Evolutionary conservation across 345 rosid species (phyloP), one percentile per base, ranked within the genome.

Genomic region (Viola odorata): DNA sequence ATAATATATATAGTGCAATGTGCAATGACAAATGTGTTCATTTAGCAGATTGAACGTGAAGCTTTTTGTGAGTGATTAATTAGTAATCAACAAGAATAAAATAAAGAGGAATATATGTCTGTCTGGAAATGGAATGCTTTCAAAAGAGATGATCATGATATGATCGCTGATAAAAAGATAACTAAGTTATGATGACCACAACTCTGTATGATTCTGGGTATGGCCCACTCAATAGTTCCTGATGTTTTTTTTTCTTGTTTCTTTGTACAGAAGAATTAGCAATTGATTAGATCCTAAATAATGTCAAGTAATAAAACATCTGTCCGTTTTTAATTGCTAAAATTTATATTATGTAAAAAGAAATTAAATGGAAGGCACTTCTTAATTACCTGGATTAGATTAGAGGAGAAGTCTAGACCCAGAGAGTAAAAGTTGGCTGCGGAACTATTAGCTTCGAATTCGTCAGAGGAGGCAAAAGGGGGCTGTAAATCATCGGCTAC

Each of bases 401-500:
- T 72, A 15, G 85, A 79, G 8, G 85, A 68, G 70, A 77, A 79
- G 64, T 82, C 72, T 14, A 73, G n/a, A 9, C 68, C 77, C 42
- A 50, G 64, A 5, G 62, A 76, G 51, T 50, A 74, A 38, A 73
- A 60, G 61, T 64, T 23, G 32, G 32, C 57, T 12, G 73, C 59
- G 0, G 78, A 71, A 66, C 91, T 85, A 23, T 79, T 80, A 6
- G 91, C 88, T 75, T 87, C 95, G 52, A 84, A 86, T 9, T 23
- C 32, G 32, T 23, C 32, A 23, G 32, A 23, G 32, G 86, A 82
- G 51, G 69, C 50, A 50, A 60, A 55, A 5, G 68, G 68, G 11
- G 63, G 13, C 5, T 49, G 67, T 11, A 63, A 55, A 16, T 55
- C 53, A 68, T 60, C 48, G 13, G 67, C 23, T 7, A 45, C 4